These are phyloP conservation scores for Penicillium paxilli DNA, from an alignment of 495 filamentous ascomycete genomes.

Conservation along the genomic window DNA sequence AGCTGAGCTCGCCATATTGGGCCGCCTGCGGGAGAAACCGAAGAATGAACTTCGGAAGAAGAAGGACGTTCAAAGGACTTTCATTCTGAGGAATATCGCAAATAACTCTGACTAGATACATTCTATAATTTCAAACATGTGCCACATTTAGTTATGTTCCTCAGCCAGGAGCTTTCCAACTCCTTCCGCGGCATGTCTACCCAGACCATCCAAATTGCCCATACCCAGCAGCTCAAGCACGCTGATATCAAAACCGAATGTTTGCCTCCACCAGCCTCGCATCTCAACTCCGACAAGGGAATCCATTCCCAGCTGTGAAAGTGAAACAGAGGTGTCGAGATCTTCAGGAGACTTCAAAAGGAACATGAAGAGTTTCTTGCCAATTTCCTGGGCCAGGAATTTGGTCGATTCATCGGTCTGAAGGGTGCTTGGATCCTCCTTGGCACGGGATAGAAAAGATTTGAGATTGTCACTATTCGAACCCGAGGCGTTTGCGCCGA, in stretches of 20 bases:
- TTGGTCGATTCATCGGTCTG: conserved; percentile 18
- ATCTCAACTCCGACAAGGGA: conserved; percentile 49
- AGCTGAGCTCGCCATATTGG: too few species aligned
- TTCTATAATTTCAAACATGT: too few species aligned
- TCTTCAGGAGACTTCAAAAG: conserved; percentile 24
- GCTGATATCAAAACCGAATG: conserved; percentile 33
- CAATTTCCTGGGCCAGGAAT: conserved; percentile 45
- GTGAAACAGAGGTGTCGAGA: conserved; percentile 29
- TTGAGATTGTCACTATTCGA: conserved; percentile 1
- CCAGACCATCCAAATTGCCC: conserved; percentile 1
- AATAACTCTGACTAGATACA: too few species aligned
- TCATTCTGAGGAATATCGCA: too few species aligned
- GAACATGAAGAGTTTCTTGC: conserved; percentile 34
- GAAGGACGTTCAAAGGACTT: too few species aligned
- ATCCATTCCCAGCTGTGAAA: conserved; percentile 42
- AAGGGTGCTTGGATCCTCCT: conserved; percentile 2
- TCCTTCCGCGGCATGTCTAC: not conserved
- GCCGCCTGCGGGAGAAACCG: too few species aligned
- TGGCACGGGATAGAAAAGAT: conserved; percentile 10
- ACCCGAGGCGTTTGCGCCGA: not conserved
- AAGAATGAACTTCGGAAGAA: too few species aligned
- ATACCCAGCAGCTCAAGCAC: conserved; percentile 32
- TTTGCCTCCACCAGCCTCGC: conserved; percentile 37
- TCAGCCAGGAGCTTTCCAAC: too few species aligned
- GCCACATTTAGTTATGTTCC: too few species aligned